Percentiles rank a stretch among this genome's conserved stretches.
phyloP scores from a whole-genome alignment of 2,329 filamentous ascomycete genomes.

The Biscogniauxia mediterranea region DNA sequence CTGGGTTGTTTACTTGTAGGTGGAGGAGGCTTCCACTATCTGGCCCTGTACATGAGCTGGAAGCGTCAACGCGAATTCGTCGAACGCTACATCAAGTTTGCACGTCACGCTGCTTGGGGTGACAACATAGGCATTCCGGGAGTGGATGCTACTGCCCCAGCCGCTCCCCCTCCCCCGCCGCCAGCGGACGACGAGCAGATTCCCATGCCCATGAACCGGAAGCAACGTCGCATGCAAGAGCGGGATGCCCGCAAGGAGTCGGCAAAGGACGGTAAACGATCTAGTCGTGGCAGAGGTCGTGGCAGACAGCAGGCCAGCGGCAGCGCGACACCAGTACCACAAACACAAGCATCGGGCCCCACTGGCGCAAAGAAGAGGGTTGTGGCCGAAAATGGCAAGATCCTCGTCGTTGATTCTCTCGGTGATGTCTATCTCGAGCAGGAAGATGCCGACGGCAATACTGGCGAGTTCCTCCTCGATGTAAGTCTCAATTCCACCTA shows the following conservation, averaged over 20 bases:
- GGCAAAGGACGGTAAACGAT: slow-evolving; percentile 50
- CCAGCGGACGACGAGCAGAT: slow-evolving; percentile 49
- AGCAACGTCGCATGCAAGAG: slow-evolving; percentile 85
- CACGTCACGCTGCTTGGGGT: slow-evolving; percentile 85
- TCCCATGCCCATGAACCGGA: slow-evolving; percentile 69
- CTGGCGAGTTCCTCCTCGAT: slow-evolving; percentile 82
- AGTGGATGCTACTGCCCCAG: slow-evolving; percentile 48
- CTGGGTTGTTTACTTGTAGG: slow-evolving; percentile 77
- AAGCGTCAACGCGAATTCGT: slow-evolving; percentile 90
- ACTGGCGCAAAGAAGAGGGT: slow-evolving; percentile 82
- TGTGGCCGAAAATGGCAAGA: slow-evolving; percentile 91
- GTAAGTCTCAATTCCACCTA: slow-evolving; percentile 51
- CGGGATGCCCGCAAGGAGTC: slow-evolving; percentile 74
- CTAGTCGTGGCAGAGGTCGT: slow-evolving; percentile 36
- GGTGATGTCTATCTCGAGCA: slow-evolving; percentile 97
- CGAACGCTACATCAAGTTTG: slow-evolving; percentile 86
- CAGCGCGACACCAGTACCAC: slow-evolving; percentile 53
- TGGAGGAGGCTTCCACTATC: slow-evolving; percentile 85
- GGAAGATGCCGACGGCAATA: slow-evolving; percentile 80
- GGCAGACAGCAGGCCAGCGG: slow-evolving; percentile 40
- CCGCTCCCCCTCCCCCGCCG: slow-evolving; percentile 43
- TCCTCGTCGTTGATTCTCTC: slow-evolving; percentile 85
- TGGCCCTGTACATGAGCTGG: slow-evolving; percentile 81
- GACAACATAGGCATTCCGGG: slow-evolving; percentile 73
- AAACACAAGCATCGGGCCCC: slow-evolving; percentile 53